Percentiles rank a stretch among this genome's conserved stretches.
These are phyloP conservation scores for Carex scoparia DNA, from an alignment of 176 grass and related monocot genomes.

Conservation along the genomic window DNA sequence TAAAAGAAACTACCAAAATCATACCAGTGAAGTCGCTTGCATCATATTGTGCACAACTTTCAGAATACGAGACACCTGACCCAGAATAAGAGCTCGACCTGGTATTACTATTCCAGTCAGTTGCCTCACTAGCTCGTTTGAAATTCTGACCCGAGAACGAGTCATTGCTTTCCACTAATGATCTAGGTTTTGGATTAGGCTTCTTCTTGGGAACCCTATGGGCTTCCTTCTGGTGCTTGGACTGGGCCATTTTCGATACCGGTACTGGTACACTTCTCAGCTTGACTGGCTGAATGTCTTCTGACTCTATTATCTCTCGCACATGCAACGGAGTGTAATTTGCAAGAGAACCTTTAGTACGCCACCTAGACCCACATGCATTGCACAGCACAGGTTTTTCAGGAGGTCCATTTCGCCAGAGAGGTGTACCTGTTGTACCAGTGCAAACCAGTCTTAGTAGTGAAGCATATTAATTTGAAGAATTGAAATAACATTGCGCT, in stretches of 20 bases:
- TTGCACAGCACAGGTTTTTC: slow-evolving; percentile 97
- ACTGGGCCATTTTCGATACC: neutral
- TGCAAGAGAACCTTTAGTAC: slow-evolving; percentile 82
- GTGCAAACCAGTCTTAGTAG: neutral
- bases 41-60: slow-evolving; percentile 78
- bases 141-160: slow-evolving; percentile 79
- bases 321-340: slow-evolving; percentile 91
- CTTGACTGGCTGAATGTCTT: slow-evolving; percentile 53
- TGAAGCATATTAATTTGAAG: neutral
- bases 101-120: slow-evolving; percentile 42
- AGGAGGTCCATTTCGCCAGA: slow-evolving; percentile 91
- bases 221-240: slow-evolving; percentile 27
- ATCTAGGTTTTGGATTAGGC: slow-evolving; percentile 25
- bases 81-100: slow-evolving; percentile 60
- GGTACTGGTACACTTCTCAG: slow-evolving; percentile 32
- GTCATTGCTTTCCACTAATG: slow-evolving; percentile 39
- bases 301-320: slow-evolving; percentile 50
- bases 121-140: slow-evolving; percentile 46
- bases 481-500: neutral
- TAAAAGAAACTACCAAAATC: neutral
- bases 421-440: slow-evolving; percentile 75
- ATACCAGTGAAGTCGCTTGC: slow-evolving; percentile 67
- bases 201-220: slow-evolving; percentile 53
- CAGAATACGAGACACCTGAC: slow-evolving; percentile 72
- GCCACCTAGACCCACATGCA: slow-evolving; percentile 93